Conservation (phyloP, 331 rosid species). For the Stylosanthes scabra region DNA sequence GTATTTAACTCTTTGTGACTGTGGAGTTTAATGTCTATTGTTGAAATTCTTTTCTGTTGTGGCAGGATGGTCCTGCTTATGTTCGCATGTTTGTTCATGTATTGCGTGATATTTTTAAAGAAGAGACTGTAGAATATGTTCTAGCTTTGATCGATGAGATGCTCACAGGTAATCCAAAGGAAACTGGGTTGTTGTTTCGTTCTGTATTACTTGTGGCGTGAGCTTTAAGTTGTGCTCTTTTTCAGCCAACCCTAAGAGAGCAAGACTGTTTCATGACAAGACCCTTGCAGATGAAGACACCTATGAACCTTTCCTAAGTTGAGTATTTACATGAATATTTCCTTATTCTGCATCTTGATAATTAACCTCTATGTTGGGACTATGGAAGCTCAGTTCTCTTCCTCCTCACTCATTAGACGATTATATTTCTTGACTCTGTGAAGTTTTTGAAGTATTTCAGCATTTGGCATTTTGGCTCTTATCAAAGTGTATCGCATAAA, state of each 20-base stretch:
- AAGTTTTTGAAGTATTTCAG: neutral
- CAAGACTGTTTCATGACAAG: constrained; percentile 88
- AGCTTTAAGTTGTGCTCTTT: constrained; percentile 33
- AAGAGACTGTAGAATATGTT: constrained; percentile 94
- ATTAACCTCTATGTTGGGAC: constrained; percentile 11
- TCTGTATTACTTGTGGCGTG: constrained; percentile 25
- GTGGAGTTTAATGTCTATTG: constrained; percentile 20
- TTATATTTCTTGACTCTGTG: neutral
- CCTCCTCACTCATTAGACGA: neutral
- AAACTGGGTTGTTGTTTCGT: neutral
- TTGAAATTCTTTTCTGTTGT: constrained; percentile 34
- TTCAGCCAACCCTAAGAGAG: constrained; percentile 93
- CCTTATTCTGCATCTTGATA: constrained; percentile 27
- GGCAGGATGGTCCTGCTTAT: constrained; percentile 98
- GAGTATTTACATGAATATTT: constrained; percentile 45
- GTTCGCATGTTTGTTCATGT: constrained; percentile 84
- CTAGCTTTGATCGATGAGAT: constrained; percentile 91
- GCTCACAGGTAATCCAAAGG: constrained; percentile 74
- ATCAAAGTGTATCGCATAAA: neutral
- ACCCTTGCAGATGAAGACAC: constrained; percentile 77
- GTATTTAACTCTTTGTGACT: constrained; percentile 12
- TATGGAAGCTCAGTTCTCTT: constrained; percentile 5
- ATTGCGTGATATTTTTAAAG: constrained; percentile 87
- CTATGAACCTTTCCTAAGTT: constrained; percentile 95
- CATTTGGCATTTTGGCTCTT: neutral